Conservation (phyloP, 169 alveolate genomes). For the Cystoisospora suis region DNA sequence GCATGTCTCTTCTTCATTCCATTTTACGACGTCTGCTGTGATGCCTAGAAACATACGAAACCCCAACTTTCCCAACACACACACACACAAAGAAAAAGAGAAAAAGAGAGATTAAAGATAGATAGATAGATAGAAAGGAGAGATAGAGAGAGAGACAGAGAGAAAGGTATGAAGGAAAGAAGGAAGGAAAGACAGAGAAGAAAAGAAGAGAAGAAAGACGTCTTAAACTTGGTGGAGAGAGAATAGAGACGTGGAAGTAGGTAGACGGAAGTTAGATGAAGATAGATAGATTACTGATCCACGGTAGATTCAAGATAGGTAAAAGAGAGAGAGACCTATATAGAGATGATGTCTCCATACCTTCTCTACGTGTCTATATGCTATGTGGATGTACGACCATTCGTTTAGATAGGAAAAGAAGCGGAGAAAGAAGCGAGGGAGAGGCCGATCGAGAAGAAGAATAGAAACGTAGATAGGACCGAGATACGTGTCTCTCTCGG, state of each 20-base stretch:
- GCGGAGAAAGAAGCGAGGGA: too few relatives aligned
- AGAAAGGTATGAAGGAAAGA: not conserved
- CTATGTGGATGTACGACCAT: too few relatives aligned
- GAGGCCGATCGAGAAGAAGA: too few relatives aligned
- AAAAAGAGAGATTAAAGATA: slow-evolving; percentile 9
- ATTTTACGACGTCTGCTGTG: slow-evolving; percentile 81
- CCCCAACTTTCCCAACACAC: slow-evolving; percentile 84
- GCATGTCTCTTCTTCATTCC: slow-evolving; percentile 76
- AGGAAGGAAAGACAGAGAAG: not conserved
- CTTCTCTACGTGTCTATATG: too few relatives aligned
- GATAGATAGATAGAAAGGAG: not conserved
- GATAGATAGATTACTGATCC: too few relatives aligned
- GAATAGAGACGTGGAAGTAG: not conserved
- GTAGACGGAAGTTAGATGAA: not conserved
- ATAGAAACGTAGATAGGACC: too few relatives aligned
- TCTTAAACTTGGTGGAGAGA: not conserved
- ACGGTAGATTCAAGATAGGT: too few relatives aligned
- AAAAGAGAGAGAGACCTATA: too few relatives aligned
- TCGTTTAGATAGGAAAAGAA: too few relatives aligned
- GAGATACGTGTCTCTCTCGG: too few relatives aligned
- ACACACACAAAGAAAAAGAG: slow-evolving; percentile 78
- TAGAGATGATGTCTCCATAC: too few relatives aligned
- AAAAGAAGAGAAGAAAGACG: not conserved
- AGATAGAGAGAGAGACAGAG: not conserved
- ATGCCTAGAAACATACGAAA: slow-evolving; percentile 87